A percentile compares a stretch with the other conserved stretches of the same genome.
phyloP scores from a whole-genome alignment of 768 basidiomycete species.

The Boletellus sp. region DNA sequence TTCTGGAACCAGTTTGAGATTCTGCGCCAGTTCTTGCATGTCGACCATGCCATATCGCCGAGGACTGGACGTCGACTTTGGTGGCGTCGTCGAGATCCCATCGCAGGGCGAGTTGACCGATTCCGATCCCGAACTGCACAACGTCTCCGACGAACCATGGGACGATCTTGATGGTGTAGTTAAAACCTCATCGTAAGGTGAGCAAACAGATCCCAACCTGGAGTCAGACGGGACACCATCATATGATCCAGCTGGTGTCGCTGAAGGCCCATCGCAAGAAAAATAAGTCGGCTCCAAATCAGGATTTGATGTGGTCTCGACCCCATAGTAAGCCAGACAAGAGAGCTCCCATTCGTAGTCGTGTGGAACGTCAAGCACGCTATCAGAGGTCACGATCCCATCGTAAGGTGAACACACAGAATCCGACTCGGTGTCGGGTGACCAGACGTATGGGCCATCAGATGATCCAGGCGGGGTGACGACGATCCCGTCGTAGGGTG shows the following conservation, averaged over 20 bases:
- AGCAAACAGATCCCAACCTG: not conserved
- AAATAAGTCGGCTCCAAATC: not conserved
- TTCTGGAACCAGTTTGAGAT: not conserved
- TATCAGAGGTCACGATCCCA: no score
- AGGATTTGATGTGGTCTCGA: not conserved
- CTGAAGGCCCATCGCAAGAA: not conserved
- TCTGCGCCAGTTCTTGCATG: not conserved
- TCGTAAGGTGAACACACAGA: no score
- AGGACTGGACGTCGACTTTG: not conserved
- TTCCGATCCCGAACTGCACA: not conserved
- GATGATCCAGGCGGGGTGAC: no score
- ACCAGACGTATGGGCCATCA: no score
- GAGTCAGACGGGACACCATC: not conserved
- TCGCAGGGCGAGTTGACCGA: not conserved
- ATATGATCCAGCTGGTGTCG: not conserved
- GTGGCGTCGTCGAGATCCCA: not conserved
- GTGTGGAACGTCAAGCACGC: no score
- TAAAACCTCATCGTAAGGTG: not conserved
- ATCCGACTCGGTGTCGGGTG: no score
- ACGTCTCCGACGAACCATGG: not conserved
- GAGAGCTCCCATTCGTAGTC: no score
- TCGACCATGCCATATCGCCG: slow-evolving; percentile 14
- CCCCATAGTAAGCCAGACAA: no score
- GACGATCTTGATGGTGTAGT: not conserved
- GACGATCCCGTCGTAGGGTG: not conserved